phyloP scores from a whole-genome alignment of 176 grass and related monocot species.

The Aegilops sharonensis region DNA sequence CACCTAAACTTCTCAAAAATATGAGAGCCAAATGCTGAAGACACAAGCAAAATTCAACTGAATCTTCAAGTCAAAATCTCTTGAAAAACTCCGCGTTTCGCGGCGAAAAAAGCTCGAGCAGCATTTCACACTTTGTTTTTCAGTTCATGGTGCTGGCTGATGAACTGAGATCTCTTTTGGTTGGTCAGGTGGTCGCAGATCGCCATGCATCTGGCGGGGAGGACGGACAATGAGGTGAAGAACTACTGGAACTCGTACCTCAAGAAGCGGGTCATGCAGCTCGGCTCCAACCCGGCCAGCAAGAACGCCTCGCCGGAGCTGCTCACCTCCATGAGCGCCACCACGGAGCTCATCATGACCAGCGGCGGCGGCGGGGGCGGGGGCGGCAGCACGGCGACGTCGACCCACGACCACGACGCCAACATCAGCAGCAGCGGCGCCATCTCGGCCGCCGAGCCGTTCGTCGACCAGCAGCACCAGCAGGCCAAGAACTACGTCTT shows the following conservation, averaged over 20 bases:
- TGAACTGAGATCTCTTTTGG: not conserved
- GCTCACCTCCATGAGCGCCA: conserved; percentile 48
- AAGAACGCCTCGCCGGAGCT: conserved; percentile 30
- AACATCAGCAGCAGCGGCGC: conserved; percentile 8
- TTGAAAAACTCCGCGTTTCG: not conserved
- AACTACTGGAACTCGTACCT: conserved; percentile 94
- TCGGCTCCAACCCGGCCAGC: conserved; percentile 5
- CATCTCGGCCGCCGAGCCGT: conserved; percentile 16
- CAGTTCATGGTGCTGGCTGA: not conserved
- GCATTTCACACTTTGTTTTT: too few species aligned
- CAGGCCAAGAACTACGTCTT: conserved; percentile 48
- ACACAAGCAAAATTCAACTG: not conserved
- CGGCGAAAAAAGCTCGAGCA: not conserved
- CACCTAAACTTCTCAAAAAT: not conserved
- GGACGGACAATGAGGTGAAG: conserved; percentile 93
- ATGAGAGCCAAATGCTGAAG: not conserved
- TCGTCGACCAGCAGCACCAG: conserved; percentile 31
- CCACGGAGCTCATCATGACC: conserved; percentile 38
- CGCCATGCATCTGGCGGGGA: conserved; percentile 76
- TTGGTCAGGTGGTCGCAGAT: conserved; percentile 81
- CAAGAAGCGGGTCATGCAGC: conserved; percentile 65
- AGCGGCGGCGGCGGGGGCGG: conserved; percentile 9
- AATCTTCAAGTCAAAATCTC: not conserved
- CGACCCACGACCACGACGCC: conserved; percentile 51
- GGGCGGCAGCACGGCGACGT: conserved; percentile 23